A percentile compares a stretch with the other conserved stretches of the same genome.
Evolutionary conservation across 805 yeast species (phyloP).

Genomic region (Candida saitoana): DNA sequence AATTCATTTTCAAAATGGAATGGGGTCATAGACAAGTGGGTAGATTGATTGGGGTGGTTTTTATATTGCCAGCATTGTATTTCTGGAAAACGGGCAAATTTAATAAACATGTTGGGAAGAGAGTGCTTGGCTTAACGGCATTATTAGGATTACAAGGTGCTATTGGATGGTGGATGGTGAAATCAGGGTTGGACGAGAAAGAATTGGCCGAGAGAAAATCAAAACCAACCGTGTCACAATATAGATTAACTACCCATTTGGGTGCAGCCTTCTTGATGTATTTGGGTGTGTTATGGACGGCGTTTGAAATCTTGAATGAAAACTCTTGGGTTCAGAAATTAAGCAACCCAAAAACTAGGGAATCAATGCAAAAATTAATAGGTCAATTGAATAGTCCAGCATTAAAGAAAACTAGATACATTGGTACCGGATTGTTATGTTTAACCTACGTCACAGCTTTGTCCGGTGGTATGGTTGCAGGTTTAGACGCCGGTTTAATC

Average conservation of each 20-base stretch:
- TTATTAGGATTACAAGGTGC: conserved; percentile 90
- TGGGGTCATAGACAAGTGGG: conserved; percentile 96
- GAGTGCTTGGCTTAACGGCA: conserved; percentile 68
- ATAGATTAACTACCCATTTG: conserved; percentile 87
- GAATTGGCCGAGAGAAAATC: conserved; percentile 74
- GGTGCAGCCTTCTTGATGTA: conserved; percentile 90
- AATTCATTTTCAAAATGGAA: conserved; percentile 93
- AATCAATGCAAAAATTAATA: conserved; percentile 49
- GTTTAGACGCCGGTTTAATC: conserved; percentile 94
- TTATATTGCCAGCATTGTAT: conserved; percentile 81
- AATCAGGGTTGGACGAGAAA: conserved; percentile 83
- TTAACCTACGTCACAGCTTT: conserved; percentile 86
- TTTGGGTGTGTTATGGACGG: conserved; percentile 87
- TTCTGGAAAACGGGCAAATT: conserved; percentile 66
- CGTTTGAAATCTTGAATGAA: conserved; percentile 77
- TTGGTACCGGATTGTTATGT: conserved; percentile 54
- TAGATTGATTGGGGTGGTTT: conserved; percentile 78
- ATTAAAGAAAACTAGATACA: conserved; percentile 52
- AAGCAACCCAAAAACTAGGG: conserved; percentile 42
- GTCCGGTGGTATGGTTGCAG: conserved; percentile 98
- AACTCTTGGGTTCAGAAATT: conserved; percentile 51
- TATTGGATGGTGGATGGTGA: conserved; percentile 99
- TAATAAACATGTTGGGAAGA: conserved; percentile 59
- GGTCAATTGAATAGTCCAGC: conserved; percentile 59
- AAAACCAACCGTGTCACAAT: conserved; percentile 97